Evolutionary conservation across 1,284 basidiomycete genomes (phyloP).

Genomic region (Waitea zeae): DNA sequence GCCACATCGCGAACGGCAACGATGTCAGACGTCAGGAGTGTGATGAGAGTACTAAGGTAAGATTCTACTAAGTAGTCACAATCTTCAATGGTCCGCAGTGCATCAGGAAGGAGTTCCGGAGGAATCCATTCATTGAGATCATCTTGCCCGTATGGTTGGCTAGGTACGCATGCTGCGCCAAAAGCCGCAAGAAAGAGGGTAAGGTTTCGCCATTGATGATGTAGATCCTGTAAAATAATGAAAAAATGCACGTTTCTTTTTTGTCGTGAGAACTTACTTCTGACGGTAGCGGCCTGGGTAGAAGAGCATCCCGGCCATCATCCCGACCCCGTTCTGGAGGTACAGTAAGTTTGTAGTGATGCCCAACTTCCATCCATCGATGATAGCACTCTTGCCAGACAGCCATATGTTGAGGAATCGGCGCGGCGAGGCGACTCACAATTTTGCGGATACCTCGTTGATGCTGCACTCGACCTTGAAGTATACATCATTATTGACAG

Average conservation of each 20-base stretch:
- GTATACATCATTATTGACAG: slow-evolving; percentile 3
- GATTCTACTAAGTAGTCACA: slow-evolving; percentile 35
- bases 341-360: slow-evolving; percentile 16
- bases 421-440: slow-evolving; percentile 42
- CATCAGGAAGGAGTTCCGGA: slow-evolving; percentile 45
- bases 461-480: slow-evolving; percentile 47
- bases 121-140: slow-evolving; percentile 41
- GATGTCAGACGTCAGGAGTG: slow-evolving; percentile 43
- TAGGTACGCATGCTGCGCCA: slow-evolving; percentile 44
- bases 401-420: slow-evolving; percentile 48
- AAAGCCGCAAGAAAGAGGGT: slow-evolving; percentile 68
- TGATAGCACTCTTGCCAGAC: slow-evolving; percentile 74
- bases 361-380: slow-evolving; percentile 19
- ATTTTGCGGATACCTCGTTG: slow-evolving; percentile 69
- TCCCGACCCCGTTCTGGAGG: slow-evolving; percentile 9
- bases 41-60: slow-evolving; percentile 60
- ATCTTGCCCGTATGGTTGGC: slow-evolving; percentile 26
- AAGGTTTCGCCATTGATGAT: slow-evolving; percentile 78
- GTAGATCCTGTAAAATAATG: slow-evolving; percentile 36
- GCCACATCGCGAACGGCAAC: slow-evolving; percentile 58
- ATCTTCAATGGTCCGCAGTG: slow-evolving; percentile 44
- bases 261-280: slow-evolving; percentile 16
- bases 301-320: slow-evolving; percentile 9
- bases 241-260: slow-evolving; percentile 5
- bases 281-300: slow-evolving; percentile 16